A percentile compares a stretch with the other conserved stretches of the same genome.
Conservation (phyloP, 208 protist genomes). For the Trypanosomatidae sp. region DNA sequence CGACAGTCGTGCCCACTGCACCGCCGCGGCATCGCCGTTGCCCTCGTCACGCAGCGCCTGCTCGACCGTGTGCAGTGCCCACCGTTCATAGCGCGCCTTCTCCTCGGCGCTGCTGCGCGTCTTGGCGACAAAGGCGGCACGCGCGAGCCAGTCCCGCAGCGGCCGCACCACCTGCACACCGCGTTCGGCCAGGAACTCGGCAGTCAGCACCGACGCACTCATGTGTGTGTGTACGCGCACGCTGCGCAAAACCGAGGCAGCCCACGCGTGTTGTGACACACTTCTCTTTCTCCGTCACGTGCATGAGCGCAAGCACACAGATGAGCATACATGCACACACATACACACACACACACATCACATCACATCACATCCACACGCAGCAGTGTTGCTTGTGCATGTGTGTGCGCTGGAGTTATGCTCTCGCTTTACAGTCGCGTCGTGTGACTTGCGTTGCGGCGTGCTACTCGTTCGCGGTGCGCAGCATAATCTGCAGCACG, state of each 20-base stretch:
- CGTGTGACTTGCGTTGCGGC: too few species aligned
- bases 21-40: slow-evolving; percentile 10
- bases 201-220: slow-evolving; percentile 15
- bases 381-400: too few species aligned
- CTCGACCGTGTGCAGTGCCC: slow-evolving; percentile 45
- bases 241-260: too few species aligned
- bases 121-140: slow-evolving; percentile 37
- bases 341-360: too few species aligned
- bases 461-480: slow-evolving; percentile 84
- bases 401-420: too few species aligned
- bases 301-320: not conserved
- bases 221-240: too few species aligned
- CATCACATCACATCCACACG: too few species aligned
- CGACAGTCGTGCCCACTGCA: slow-evolving; percentile 31
- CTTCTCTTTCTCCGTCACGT: too few species aligned
- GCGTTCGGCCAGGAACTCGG: slow-evolving; percentile 24
- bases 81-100: slow-evolving; percentile 38
- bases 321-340: slow-evolving; percentile 2
- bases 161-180: slow-evolving; percentile 28
- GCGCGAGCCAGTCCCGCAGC: slow-evolving; percentile 47
- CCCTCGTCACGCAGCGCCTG: slow-evolving; percentile 15
- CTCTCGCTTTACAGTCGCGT: too few species aligned
- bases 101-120: slow-evolving; percentile 19
- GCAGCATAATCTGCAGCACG: slow-evolving; percentile 87
- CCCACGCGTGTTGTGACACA: too few species aligned